These are phyloP conservation scores for Wickerhamomyces rabaulensis DNA, from an alignment of 805 yeast species.

Conservation along the genomic window DNA sequence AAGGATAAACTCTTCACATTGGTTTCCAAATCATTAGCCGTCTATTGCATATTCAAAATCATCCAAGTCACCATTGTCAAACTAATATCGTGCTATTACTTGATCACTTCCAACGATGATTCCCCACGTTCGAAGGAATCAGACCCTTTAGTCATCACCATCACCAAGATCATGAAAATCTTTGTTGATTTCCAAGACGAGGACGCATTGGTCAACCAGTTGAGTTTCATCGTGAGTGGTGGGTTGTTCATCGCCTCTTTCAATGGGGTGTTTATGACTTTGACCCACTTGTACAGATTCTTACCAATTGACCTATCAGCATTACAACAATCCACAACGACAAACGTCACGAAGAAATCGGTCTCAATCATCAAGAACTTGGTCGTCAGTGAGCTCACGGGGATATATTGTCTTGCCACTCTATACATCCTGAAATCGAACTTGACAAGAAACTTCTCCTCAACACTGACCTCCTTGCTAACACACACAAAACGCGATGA, in stretches of 20 bases:
- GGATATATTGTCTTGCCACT: conserved; percentile 35
- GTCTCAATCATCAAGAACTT: conserved; percentile 36
- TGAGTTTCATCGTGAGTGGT: conserved; percentile 49
- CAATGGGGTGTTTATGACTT: conserved; percentile 57
- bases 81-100: conserved; percentile 21
- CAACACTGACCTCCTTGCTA: conserved; percentile 27
- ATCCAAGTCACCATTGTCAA: conserved; percentile 25
- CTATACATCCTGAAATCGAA: conserved; percentile 34
- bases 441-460: conserved; percentile 28
- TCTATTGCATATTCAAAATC: conserved; percentile 33
- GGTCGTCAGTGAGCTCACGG: conserved; percentile 32
- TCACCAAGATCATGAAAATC: conserved; percentile 29
- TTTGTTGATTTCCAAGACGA: conserved; percentile 30
- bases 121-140: conserved; percentile 12
- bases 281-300: conserved; percentile 43
- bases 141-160: conserved; percentile 35
- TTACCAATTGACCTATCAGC: conserved; percentile 31
- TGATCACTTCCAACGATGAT: conserved; percentile 5
- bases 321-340: conserved; percentile 7
- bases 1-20: conserved; percentile 1
- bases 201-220: conserved; percentile 30
- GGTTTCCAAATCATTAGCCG: conserved; percentile 16
- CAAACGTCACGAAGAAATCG: conserved; percentile 10
- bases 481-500: conserved; percentile 11
- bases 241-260: conserved; percentile 57